Conservation (phyloP, 345 rosid species). For the Acer saccharum region DNA sequence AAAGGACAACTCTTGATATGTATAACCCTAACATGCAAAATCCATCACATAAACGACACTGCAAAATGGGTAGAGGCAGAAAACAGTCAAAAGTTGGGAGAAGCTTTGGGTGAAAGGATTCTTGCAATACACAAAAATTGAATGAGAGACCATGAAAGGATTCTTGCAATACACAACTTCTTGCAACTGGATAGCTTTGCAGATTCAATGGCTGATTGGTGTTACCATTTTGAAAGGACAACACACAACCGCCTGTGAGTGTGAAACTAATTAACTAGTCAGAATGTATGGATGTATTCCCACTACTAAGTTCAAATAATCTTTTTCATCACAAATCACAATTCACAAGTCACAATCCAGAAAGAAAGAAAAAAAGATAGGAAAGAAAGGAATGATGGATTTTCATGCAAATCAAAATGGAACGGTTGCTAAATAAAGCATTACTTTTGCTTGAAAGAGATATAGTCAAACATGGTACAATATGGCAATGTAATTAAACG, state of each 20-base stretch:
- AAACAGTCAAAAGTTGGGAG: slow-evolving; percentile 7
- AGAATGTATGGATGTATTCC: slow-evolving; percentile 27
- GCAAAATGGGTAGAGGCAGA: slow-evolving; percentile 6
- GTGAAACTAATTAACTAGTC: slow-evolving; percentile 33
- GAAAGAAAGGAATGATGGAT: slow-evolving; percentile 7
- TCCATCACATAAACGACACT: slow-evolving; percentile 1
- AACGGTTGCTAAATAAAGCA: background rate
- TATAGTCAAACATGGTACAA: background rate
- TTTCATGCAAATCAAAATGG: slow-evolving; percentile 12
- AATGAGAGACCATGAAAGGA: background rate
- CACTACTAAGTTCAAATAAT: background rate
- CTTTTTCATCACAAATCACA: slow-evolving; percentile 15
- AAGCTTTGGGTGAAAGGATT: background rate
- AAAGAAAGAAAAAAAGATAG: background rate
- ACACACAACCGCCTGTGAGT: background rate
- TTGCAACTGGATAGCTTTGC: background rate
- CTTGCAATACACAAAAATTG: background rate
- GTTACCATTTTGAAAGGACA: too few relatives aligned
- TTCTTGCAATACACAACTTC: background rate
- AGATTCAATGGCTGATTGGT: too few relatives aligned
- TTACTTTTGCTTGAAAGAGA: slow-evolving; percentile 22
- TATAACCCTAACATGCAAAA: background rate
- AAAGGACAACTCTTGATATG: background rate
- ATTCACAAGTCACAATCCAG: background rate
- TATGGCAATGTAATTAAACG: background rate